These are phyloP conservation scores for Tetrahymena malaccensis DNA, from an alignment of 73 alveolate species.

Conservation along the genomic window DNA sequence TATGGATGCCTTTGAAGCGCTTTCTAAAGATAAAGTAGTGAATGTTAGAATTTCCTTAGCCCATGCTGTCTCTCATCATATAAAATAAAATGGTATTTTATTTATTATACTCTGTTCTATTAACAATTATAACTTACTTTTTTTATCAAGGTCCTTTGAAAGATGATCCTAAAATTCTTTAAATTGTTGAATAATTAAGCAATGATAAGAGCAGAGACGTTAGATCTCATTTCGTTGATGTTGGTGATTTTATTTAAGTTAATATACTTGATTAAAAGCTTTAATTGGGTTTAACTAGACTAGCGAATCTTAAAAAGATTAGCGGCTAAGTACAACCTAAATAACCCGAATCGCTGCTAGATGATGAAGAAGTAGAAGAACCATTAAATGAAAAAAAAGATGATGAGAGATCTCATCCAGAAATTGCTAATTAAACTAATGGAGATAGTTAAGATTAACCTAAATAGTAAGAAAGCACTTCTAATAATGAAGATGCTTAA, in stretches of 20 bases:
- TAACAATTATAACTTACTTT: no score
- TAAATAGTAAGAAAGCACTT: not conserved
- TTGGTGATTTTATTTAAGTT: not conserved
- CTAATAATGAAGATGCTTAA: not conserved
- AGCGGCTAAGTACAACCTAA: not conserved
- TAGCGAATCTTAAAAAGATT: no score
- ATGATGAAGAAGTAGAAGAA: not conserved
- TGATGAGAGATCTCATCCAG: not conserved
- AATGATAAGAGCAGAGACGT: not conserved
- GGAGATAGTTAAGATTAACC: not conserved
- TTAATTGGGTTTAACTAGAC: not conserved
- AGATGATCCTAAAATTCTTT: not conserved
- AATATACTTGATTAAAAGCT: not conserved
- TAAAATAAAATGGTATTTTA: not conserved
- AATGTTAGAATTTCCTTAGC: not conserved
- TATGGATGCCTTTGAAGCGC: not conserved
- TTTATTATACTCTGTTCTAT: not conserved
- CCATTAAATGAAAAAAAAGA: not conserved
- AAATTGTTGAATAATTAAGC: not conserved
- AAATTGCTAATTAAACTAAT: not conserved
- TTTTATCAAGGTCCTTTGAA: not conserved
- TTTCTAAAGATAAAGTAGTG: not conserved
- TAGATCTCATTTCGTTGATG: not conserved
- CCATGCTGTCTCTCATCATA: not conserved
- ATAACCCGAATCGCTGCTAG: not conserved